Conservation (phyloP, 257 asterid genomes). For the Solanum stenotomum region DNA sequence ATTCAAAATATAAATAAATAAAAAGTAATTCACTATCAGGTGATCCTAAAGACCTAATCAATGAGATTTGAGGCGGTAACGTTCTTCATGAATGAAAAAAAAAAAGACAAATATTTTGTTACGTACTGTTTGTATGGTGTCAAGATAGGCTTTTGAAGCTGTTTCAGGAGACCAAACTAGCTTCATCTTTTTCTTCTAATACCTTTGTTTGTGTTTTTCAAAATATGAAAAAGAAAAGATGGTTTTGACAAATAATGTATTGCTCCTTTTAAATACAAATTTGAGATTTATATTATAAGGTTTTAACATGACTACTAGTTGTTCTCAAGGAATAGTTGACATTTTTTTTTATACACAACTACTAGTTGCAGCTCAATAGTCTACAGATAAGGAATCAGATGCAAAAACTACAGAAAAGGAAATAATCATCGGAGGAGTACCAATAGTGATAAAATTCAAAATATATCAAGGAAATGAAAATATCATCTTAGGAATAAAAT, state of each 20-base stretch:
- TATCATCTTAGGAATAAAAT: no score
- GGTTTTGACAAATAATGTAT: not conserved
- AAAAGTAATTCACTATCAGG: not conserved
- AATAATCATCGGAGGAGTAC: no score
- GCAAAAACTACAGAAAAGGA: no score
- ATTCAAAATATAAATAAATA: not conserved
- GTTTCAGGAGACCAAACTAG: not conserved
- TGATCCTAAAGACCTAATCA: not conserved
- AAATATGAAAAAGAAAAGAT: not conserved
- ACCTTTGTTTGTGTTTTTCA: not conserved
- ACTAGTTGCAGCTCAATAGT: not conserved
- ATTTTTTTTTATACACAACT: not conserved
- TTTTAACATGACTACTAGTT: not conserved
- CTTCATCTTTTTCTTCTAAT: not conserved
- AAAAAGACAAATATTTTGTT: not conserved
- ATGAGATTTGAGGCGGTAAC: not conserved
- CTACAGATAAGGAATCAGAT: no score
- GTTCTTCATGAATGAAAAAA: not conserved
- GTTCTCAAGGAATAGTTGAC: not conserved
- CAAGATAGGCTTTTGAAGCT: not conserved
- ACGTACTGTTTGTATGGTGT: slow-evolving; percentile 2
- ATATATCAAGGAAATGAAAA: no score
- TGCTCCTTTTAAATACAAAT: not conserved
- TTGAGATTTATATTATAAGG: not conserved
- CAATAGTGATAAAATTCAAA: no score